Evolutionary conservation across 352 stramenopile genomes (phyloP).

Genomic region (Phytophthora multivora): DNA sequence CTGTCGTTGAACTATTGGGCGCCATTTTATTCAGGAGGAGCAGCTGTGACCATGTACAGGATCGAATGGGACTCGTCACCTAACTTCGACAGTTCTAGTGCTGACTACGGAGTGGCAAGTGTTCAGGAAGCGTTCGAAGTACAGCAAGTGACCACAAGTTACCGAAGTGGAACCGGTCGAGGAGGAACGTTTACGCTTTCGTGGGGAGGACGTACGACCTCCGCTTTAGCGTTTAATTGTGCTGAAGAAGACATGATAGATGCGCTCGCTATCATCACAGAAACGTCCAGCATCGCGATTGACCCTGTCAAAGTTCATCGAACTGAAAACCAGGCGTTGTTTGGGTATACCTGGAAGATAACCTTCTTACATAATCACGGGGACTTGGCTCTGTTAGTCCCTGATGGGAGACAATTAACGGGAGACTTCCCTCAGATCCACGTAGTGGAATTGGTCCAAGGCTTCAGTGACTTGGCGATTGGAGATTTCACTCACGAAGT

Average conservation of each 20-base stretch:
- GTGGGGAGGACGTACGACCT: slow-evolving; percentile 86
- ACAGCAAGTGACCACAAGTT: slow-evolving; percentile 84
- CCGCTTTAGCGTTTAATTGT: slow-evolving; percentile 74
- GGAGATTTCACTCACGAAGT: slow-evolving; percentile 93
- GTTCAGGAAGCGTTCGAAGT: slow-evolving; percentile 92
- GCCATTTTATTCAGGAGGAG: slow-evolving; percentile 88
- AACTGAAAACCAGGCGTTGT: slow-evolving; percentile 42
- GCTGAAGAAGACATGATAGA: slow-evolving; percentile 66
- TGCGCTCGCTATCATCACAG: slow-evolving; percentile 81
- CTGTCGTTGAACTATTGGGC: slow-evolving; percentile 84
- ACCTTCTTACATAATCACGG: slow-evolving; percentile 90
- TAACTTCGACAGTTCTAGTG: slow-evolving; percentile 81
- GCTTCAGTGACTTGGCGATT: slow-evolving; percentile 66
- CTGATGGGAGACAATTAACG: slow-evolving; percentile 80
- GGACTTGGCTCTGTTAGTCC: slow-evolving; percentile 87
- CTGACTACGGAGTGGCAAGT: slow-evolving; percentile 82
- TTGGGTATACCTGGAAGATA: slow-evolving; percentile 93
- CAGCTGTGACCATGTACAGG: slow-evolving; percentile 90
- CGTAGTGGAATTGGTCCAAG: slow-evolving; percentile 68
- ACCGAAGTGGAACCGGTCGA: slow-evolving; percentile 60
- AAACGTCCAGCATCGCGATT: slow-evolving; percentile 69
- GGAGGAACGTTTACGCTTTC: slow-evolving; percentile 92
- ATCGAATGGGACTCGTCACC: slow-evolving; percentile 91
- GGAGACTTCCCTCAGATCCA: slow-evolving; percentile 88
- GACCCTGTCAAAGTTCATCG: slow-evolving; percentile 82